These are phyloP conservation scores for Rhodamnia rubescens DNA, from an alignment of 345 rosid genomes.

Conservation along the genomic window DNA sequence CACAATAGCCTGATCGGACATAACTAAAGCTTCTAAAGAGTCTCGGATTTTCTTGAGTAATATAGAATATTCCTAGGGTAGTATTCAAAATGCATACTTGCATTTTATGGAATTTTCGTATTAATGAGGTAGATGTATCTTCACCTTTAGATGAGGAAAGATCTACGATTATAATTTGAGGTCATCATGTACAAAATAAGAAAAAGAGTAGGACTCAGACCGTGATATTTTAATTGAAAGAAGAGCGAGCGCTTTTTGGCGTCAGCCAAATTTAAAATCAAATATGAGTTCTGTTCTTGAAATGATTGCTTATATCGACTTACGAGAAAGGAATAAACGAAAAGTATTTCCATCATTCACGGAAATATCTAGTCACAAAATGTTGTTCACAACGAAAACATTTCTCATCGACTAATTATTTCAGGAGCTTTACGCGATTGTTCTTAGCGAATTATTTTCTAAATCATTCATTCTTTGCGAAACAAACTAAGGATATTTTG, in stretches of 20 bases:
- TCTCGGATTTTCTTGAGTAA: background rate
- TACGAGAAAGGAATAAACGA: too few relatives aligned
- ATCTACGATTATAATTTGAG: background rate
- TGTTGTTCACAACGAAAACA: too few relatives aligned
- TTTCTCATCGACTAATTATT: too few relatives aligned
- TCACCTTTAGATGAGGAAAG: background rate
- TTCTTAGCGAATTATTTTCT: too few relatives aligned
- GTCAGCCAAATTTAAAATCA: background rate
- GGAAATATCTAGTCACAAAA: too few relatives aligned
- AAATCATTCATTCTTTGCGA: too few relatives aligned
- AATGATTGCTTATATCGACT: too few relatives aligned
- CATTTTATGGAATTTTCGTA: background rate
- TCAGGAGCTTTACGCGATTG: too few relatives aligned
- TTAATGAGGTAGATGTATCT: background rate
- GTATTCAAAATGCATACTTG: background rate
- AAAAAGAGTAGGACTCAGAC: background rate
- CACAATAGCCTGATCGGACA: background rate
- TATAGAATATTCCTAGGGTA: background rate
- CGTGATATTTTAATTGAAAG: background rate
- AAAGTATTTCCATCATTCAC: too few relatives aligned
- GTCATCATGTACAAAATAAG: background rate
- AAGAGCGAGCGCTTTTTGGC: background rate
- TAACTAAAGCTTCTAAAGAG: background rate
- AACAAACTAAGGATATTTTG: background rate
- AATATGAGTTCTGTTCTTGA: background rate